These are phyloP conservation scores for Mycena sanguinolenta DNA, from an alignment of 768 basidiomycete genomes.

Conservation along the genomic window DNA sequence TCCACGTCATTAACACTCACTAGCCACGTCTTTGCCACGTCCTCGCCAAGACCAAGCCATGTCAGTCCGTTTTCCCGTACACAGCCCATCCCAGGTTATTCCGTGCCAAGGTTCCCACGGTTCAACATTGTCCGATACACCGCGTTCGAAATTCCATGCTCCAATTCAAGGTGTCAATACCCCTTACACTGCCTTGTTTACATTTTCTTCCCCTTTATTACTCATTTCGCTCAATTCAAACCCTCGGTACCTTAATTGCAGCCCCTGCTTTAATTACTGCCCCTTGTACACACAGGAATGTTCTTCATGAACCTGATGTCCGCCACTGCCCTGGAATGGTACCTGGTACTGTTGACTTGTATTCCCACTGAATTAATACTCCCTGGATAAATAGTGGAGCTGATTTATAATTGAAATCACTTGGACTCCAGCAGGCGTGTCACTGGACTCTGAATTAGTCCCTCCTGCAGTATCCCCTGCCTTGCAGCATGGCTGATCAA, in stretches of 20 bases:
- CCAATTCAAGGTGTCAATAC: not conserved
- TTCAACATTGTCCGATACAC: not conserved
- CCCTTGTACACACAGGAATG: not conserved
- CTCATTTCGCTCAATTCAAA: not conserved
- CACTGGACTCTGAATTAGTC: too few species aligned
- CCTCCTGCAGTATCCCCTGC: too few species aligned
- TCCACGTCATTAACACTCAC: too few species aligned
- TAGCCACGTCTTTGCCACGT: too few species aligned
- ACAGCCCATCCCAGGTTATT: not conserved
- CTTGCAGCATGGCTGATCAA: too few species aligned
- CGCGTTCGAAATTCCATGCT: not conserved
- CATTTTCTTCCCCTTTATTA: not conserved
- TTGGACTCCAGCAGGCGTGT: too few species aligned
- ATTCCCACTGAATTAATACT: too few species aligned
- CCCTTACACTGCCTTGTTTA: not conserved
- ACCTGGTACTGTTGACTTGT: not conserved
- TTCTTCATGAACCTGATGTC: not conserved
- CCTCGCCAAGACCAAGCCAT: too few species aligned
- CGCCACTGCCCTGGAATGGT: not conserved
- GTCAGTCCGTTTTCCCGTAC: too few species aligned
- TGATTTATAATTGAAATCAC: not conserved
- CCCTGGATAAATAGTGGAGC: too few species aligned
- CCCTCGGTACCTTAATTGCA: not conserved
- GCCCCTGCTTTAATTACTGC: not conserved
- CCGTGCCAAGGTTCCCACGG: constrained; percentile 1